Evolutionary conservation across 2,329 filamentous ascomycete species (phyloP).

Genomic region (Beauveria caledonica): DNA sequence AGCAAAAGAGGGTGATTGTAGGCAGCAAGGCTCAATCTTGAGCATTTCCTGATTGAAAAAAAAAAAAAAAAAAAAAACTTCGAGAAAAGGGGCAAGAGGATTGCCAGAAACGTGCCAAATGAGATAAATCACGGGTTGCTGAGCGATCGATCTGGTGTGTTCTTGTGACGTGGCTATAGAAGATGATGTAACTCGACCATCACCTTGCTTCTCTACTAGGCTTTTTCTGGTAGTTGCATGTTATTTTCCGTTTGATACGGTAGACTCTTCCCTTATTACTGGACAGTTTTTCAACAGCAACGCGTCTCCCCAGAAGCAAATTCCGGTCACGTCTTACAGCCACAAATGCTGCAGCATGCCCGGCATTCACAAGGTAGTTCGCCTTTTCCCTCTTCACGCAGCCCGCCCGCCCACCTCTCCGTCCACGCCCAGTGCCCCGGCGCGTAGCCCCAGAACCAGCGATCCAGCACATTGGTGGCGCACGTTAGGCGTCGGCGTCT

Average conservation of each 20-base stretch:
- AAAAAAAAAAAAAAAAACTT: not conserved
- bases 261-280: no score
- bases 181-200: no score
- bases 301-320: not conserved
- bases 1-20: not conserved
- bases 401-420: slow-evolving; percentile 11
- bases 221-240: no score
- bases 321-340: not conserved
- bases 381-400: slow-evolving; percentile 6
- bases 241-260: no score
- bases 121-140: not conserved
- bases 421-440: slow-evolving; percentile 12
- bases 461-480: no score
- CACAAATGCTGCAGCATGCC: slow-evolving; percentile 7
- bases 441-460: no score
- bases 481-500: no score
- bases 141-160: not conserved
- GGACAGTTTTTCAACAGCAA: not conserved
- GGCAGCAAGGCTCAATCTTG: not conserved
- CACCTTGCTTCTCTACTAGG: no score
- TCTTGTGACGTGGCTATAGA: no score
- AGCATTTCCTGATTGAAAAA: not conserved
- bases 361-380: slow-evolving; percentile 10
- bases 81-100: no score
- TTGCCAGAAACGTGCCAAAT: no score